These are phyloP conservation scores for Durusdinium trenchii DNA, from an alignment of 73 alveolate genomes.

Conservation along the genomic window DNA sequence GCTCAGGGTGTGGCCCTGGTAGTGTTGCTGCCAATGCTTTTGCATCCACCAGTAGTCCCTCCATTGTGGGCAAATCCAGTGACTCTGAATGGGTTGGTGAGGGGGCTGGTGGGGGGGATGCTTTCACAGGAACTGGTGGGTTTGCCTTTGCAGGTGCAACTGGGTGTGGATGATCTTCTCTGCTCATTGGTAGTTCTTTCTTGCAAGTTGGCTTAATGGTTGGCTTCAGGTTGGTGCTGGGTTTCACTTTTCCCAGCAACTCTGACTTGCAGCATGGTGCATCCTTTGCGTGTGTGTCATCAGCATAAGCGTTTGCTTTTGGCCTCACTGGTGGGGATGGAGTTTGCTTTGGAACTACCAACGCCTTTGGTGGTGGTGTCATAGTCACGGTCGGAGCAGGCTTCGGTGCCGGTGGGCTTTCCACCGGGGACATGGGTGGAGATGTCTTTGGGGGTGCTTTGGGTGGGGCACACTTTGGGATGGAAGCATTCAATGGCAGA, in stretches of 20 bases:
- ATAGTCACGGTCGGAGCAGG: too few species aligned
- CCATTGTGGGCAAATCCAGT: not conserved
- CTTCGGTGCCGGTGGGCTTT: not conserved
- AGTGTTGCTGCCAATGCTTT: not conserved
- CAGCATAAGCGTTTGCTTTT: not conserved
- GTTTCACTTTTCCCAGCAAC: not conserved
- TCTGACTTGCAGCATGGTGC: too few species aligned
- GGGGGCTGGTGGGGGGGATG: too few species aligned
- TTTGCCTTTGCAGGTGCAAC: too few species aligned
- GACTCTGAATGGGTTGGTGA: not conserved
- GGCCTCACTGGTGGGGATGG: too few species aligned
- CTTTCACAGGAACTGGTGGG: too few species aligned
- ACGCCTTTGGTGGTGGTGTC: not conserved
- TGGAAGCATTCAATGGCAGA: too few species aligned
- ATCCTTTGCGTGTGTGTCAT: not conserved
- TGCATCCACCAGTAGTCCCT: not conserved
- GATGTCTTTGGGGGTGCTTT: too few species aligned
- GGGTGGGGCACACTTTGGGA: too few species aligned
- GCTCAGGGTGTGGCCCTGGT: not conserved
- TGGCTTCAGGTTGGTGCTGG: not conserved
- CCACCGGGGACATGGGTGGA: not conserved
- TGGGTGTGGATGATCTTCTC: not conserved
- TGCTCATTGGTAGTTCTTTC: not conserved
- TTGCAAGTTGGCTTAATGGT: not conserved
- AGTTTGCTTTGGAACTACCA: not conserved